Base-by-base conservation (phyloP, 2,329 filamentous ascomycete genomes). In the Teratosphaeria gauchensis region DNA sequence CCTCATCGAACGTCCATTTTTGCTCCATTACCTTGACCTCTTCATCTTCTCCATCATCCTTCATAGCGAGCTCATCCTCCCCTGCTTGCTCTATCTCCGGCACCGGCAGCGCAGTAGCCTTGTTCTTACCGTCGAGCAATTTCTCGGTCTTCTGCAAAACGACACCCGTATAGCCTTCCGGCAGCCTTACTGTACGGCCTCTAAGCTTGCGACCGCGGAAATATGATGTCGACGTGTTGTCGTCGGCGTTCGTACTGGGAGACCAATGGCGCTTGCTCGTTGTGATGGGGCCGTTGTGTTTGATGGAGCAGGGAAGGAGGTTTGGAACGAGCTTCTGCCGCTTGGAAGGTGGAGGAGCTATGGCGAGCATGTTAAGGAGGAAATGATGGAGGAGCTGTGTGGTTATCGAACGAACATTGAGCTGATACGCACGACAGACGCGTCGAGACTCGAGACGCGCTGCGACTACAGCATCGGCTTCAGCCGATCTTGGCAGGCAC, bases 191-290 rank as follows among this genome's bases (percentile, higher is more conserved):
- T 0, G 76, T 69, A 61, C 83, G 86, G 51, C 89, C 90, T 53
- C 84, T 80, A 1, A 96, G 79, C 69, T 88, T 92, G 54, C 90
- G 84, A 35, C 92, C 92, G 62, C 92, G 86, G 63, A 95, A 88
- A 69, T 92, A 88, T 30, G 85, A 79, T 1, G 79, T 82, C 14
- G 51, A 42, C 24, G 60, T 58, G 52, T 51, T 56, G 52, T 56
- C 46, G 32, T 58, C 55, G 33, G n/a, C 14, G 48, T 35, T 46
- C 33, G 57, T 24, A 8, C 52, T 73, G 0, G 89, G 88, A 5
- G 76, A 79, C 90, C 91, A 96, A 70, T 89, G 90, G 51, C 84
- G 77, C 24, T 82, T 73, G 4, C 82, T 76, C 1, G 84, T 77
- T 55, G 85, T 81, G 57, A 92, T 78, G 1, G 84, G 79, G 1